phyloP scores from a whole-genome alignment of 345 rosid species.

The Nephelium lappaceum region DNA sequence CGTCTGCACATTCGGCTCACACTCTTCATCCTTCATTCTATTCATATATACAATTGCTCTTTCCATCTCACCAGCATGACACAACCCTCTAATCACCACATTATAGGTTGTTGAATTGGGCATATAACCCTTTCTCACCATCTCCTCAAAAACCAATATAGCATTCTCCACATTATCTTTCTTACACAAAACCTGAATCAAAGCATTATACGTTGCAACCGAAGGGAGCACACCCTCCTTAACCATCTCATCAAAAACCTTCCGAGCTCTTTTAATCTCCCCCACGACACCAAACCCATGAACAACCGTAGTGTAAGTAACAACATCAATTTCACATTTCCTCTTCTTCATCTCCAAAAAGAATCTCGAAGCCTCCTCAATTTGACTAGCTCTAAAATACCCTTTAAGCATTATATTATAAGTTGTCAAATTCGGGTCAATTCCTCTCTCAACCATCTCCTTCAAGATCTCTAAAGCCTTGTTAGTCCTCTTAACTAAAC shows the following conservation, averaged over 20 bases:
- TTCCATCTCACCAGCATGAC: slow-evolving; percentile 67
- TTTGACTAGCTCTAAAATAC: slow-evolving; percentile 74
- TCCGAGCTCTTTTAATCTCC: slow-evolving; percentile 64
- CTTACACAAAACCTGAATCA: slow-evolving; percentile 90
- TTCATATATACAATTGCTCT: slow-evolving; percentile 63
- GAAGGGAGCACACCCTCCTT: slow-evolving; percentile 82
- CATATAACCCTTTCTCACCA: slow-evolving; percentile 72
- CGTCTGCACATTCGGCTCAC: slow-evolving; percentile 81
- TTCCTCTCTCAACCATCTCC: slow-evolving; percentile 83
- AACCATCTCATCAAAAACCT: slow-evolving; percentile 70
- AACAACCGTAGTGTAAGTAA: slow-evolving; percentile 75
- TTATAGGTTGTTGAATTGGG: slow-evolving; percentile 74
- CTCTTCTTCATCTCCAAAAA: slow-evolving; percentile 92
- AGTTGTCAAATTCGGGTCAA: slow-evolving; percentile 60
- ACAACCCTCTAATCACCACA: slow-evolving; percentile 78
- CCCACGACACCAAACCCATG: slow-evolving; percentile 82
- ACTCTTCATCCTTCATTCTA: slow-evolving; percentile 64
- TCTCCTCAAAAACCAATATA: slow-evolving; percentile 65
- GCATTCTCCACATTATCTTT: slow-evolving; percentile 85
- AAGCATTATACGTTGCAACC: slow-evolving; percentile 79
- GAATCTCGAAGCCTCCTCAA: slow-evolving; percentile 77
- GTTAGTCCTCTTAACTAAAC: slow-evolving; percentile 77
- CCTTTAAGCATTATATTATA: slow-evolving; percentile 85
- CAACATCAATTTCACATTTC: slow-evolving; percentile 69
- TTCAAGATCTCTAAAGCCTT: slow-evolving; percentile 76